These are phyloP conservation scores for Eurotiales sp. DNA, from an alignment of 2,329 filamentous ascomycete species.

Conservation along the genomic window DNA sequence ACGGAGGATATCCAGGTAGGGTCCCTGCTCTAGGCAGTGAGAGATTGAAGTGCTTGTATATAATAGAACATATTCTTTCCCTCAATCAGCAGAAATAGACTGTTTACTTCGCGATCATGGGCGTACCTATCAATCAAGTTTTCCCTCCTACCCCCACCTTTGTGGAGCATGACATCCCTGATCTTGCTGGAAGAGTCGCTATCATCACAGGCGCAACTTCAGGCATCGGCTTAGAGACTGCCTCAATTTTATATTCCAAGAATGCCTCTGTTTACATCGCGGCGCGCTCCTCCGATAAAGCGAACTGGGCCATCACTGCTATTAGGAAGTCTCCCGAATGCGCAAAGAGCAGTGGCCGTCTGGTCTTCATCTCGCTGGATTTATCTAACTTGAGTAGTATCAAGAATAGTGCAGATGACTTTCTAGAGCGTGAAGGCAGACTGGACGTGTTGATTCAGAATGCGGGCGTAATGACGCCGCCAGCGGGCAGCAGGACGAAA, in stretches of 20 bases:
- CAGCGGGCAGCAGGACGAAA: constrained; percentile 28
- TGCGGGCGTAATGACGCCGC: constrained; percentile 36
- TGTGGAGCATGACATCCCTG: constrained; percentile 1
- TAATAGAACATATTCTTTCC: no score
- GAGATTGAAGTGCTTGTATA: no score
- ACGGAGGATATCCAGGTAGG: no score
- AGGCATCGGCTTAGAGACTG: constrained; percentile 43
- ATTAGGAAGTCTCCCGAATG: constrained; percentile 32
- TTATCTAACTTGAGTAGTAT: constrained; percentile 38
- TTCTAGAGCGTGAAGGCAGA: constrained; percentile 31
- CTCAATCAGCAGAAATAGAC: no score
- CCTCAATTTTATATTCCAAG: constrained; percentile 51
- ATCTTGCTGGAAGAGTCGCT: constrained; percentile 34
- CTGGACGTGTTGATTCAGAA: constrained; percentile 41
- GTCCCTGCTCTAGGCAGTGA: no score
- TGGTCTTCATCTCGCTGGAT: constrained; percentile 49
- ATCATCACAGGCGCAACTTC: constrained; percentile 46
- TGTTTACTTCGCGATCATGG: no score
- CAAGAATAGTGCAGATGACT: constrained; percentile 34
- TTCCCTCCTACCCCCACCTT: background rate
- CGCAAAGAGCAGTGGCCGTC: constrained; percentile 36
- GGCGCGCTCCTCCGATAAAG: constrained; percentile 46
- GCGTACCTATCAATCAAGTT: background rate
- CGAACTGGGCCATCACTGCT: constrained; percentile 40
- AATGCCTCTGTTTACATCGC: constrained; percentile 56